phyloP scores from a whole-genome alignment of 768 basidiomycete genomes.

The Favolaschia claudopus region DNA sequence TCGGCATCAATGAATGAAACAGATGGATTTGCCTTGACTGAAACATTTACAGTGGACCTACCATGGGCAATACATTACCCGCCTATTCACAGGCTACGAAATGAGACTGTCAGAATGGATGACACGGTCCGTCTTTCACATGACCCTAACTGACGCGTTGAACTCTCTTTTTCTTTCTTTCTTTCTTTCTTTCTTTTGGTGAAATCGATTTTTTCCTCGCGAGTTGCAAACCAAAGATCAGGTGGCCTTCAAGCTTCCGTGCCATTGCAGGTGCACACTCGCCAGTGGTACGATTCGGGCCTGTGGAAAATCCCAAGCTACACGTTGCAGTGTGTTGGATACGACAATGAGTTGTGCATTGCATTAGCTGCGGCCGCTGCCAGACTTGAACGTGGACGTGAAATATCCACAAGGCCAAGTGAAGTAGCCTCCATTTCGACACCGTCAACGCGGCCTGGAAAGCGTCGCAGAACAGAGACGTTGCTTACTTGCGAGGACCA shows the following conservation, averaged over 20 bases:
- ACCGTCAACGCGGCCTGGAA: slow-evolving; percentile 1
- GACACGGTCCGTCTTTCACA: slow-evolving; percentile 24
- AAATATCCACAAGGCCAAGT: too few species aligned
- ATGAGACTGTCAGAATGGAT: slow-evolving; percentile 43
- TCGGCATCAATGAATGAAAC: slow-evolving; percentile 14
- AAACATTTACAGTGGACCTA: slow-evolving; percentile 37
- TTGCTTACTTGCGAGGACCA: background rate
- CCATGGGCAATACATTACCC: slow-evolving; percentile 33
- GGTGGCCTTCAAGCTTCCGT: slow-evolving; percentile 7
- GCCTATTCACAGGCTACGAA: slow-evolving; percentile 25
- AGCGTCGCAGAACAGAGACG: slow-evolving; percentile 3
- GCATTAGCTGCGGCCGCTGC: slow-evolving; percentile 5
- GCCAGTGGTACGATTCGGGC: slow-evolving; percentile 33
- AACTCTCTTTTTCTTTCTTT: too few species aligned
- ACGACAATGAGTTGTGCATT: slow-evolving; percentile 24
- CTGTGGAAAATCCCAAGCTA: slow-evolving; percentile 36
- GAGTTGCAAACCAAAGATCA: slow-evolving; percentile 20
- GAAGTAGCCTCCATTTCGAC: background rate
- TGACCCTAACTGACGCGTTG: background rate
- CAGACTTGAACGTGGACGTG: background rate
- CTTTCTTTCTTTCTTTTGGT: slow-evolving; percentile 22
- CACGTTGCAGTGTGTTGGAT: slow-evolving; percentile 35
- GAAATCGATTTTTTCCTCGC: slow-evolving; percentile 29
- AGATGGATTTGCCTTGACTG: too few species aligned
- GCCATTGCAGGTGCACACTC: slow-evolving; percentile 19